These are phyloP conservation scores for Boletus vermiculosoides DNA, from an alignment of 768 basidiomycete genomes.

Conservation along the genomic window DNA sequence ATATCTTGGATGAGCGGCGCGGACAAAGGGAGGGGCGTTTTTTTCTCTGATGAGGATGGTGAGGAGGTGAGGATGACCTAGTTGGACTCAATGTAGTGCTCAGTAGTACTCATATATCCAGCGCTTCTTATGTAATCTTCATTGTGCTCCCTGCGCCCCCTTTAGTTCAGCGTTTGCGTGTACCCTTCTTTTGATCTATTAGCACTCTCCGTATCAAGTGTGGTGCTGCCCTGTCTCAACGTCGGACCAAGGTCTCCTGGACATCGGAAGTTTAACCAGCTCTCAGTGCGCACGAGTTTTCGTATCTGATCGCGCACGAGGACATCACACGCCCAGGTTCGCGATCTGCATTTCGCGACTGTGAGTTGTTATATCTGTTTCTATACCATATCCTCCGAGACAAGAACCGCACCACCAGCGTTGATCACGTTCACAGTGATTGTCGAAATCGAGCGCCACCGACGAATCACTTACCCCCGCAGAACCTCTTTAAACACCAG, in stretches of 20 bases:
- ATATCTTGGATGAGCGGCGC: background rate
- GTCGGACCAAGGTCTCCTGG: background rate
- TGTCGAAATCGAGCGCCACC: background rate
- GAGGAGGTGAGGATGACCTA: no score
- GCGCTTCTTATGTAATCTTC: slow-evolving; percentile 3
- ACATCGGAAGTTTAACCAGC: background rate
- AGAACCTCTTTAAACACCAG: background rate
- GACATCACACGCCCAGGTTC: background rate
- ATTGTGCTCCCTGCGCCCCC: background rate
- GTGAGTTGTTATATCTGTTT: slow-evolving; percentile 6
- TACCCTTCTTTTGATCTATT: background rate
- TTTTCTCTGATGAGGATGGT: background rate
- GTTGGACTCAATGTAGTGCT: no score
- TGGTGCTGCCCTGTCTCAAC: background rate
- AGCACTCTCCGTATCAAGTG: background rate
- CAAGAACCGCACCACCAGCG: background rate
- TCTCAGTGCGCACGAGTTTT: background rate
- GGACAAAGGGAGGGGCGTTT: background rate
- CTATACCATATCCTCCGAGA: background rate
- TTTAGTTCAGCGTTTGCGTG: background rate
- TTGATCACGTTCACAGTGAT: background rate
- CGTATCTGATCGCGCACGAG: background rate
- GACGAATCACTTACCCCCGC: background rate
- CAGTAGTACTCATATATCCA: no score
- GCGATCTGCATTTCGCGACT: slow-evolving; percentile 2